Evolutionary conservation across 2,329 filamentous ascomycete genomes (phyloP), one percentile per base, ranked within the genome.

Genomic region (Allantophomopsis cytisporea): DNA sequence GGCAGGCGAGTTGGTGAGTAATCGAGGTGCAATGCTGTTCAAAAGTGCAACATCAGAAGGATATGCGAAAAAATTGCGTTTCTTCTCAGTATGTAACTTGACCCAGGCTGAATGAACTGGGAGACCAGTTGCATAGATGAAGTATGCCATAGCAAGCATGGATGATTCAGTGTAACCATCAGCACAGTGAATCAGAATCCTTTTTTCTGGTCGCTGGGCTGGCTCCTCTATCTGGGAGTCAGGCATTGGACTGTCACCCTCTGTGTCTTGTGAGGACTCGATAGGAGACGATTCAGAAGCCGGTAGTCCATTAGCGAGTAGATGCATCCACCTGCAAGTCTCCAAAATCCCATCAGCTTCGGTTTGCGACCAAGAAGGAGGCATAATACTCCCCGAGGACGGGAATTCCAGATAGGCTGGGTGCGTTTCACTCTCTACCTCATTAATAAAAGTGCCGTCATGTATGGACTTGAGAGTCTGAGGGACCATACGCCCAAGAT

Each of bases 161-260:
- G 87, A 87, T 1, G 83, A 89, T 60, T 98, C 91, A 0, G 91
- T 98, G 53, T 98, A 98, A 14, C 91, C 91, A 58, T 98, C 91
- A 2, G 81, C 80, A 58, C 91, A 96, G 59, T 96, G 89, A 32
- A 98, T 83, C 23, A 96, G 71, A 28, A 96, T 76, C 54, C 78
- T 87, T 45, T 76, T 53, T 47, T 39, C 49, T 38, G 55, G 55
- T 45, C 76, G 52, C 47, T 39, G 49, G 38, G 55, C 55, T 45
- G 50, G 46, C 5, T 54, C 47, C 7, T 53, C 48, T 3, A 43
- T 39, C 35, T 36, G 17, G 5, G 44, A 37, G 31, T 43, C 46
- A 1, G 56, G 52, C 68, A 80, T 74, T 35, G 63, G 61, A 39
- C 69, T 68, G 47, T 80, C 76, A 2, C 68, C 67, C 47, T 78